phyloP scores from a whole-genome alignment of 1,284 basidiomycete species.

The Chalciporus sp. region DNA sequence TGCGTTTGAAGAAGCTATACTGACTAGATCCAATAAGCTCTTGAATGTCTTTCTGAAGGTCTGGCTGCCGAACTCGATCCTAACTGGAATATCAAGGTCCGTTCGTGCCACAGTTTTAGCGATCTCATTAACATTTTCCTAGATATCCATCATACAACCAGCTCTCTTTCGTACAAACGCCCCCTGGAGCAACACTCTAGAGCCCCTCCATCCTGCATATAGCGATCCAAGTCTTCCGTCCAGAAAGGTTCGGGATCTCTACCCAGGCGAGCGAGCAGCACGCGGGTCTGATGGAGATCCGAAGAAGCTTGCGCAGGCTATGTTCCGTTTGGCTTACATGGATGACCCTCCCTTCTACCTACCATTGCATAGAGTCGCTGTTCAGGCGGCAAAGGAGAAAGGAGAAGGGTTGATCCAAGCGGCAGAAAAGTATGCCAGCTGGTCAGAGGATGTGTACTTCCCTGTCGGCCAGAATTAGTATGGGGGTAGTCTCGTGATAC shows the following conservation, averaged over 20 bases:
- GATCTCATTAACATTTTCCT: neutral
- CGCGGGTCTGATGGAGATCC: conserved; percentile 21
- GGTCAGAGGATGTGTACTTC: conserved; percentile 33
- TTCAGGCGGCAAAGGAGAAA: conserved; percentile 27
- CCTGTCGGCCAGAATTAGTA: conserved; percentile 10
- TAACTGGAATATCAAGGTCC: conserved; percentile 32
- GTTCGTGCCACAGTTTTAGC: neutral
- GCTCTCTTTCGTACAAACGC: conserved; percentile 26
- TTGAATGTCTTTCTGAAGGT: conserved; percentile 32
- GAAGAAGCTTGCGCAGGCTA: conserved; percentile 23
- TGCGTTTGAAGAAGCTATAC: neutral
- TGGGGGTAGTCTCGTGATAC: neutral
- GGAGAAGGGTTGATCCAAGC: conserved; percentile 28
- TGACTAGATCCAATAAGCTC: conserved; percentile 21
- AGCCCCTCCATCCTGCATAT: conserved; percentile 27
- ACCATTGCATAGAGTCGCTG: conserved; percentile 26
- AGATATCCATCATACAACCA: conserved; percentile 34
- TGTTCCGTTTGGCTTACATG: conserved; percentile 22
- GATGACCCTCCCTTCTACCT: conserved; percentile 31
- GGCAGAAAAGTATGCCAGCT: conserved; percentile 30
- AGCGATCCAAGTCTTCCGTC: conserved; percentile 18
- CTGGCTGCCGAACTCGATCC: conserved; percentile 30
- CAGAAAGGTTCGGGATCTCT: conserved; percentile 16
- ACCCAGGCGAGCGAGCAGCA: conserved; percentile 6
- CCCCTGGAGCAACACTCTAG: conserved; percentile 3